Evolutionary conservation across 73 alveolate genomes (phyloP).

Genomic region (Paramecium caudatum): DNA sequence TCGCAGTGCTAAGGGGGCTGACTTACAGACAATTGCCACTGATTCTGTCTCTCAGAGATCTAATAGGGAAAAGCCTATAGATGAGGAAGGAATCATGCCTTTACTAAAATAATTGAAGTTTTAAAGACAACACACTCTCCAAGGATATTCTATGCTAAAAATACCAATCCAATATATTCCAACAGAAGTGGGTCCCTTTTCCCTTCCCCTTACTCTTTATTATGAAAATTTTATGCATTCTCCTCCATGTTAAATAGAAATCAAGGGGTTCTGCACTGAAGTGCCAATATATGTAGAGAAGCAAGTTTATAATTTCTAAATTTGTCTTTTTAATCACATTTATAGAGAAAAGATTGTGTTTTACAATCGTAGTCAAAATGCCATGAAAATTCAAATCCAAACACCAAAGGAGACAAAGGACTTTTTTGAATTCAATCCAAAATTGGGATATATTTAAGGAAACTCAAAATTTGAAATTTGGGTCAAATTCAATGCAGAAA

Average conservation of each 20-base stretch:
- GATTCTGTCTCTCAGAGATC: slow-evolving; percentile 77
- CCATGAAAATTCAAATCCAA: slow-evolving; percentile 94
- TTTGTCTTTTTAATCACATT: slow-evolving; percentile 91
- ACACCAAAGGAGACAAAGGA: slow-evolving; percentile 94
- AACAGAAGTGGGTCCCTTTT: slow-evolving; percentile 83
- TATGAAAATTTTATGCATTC: slow-evolving; percentile 85
- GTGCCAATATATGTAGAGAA: slow-evolving; percentile 97
- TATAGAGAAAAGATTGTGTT: slow-evolving; percentile 97
- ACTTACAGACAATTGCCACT: slow-evolving; percentile 78
- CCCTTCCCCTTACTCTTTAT: slow-evolving; percentile 82
- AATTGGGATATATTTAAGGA: slow-evolving; percentile 97
- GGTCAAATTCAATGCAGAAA: slow-evolving; percentile 94
- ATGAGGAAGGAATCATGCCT: slow-evolving; percentile 57
- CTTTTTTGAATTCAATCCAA: slow-evolving; percentile 96
- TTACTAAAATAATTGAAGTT: slow-evolving; percentile 79
- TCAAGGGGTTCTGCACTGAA: slow-evolving; percentile 94
- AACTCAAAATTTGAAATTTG: slow-evolving; percentile 95
- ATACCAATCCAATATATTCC: slow-evolving; percentile 91
- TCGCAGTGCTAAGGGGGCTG: slow-evolving; percentile 80
- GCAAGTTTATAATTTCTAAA: slow-evolving; percentile 88
- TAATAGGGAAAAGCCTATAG: slow-evolving; percentile 27
- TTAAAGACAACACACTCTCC: slow-evolving; percentile 79
- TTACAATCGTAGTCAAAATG: slow-evolving; percentile 86
- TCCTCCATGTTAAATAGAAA: slow-evolving; percentile 80
- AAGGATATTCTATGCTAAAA: slow-evolving; percentile 88